Conservation (phyloP, 2,329 filamentous ascomycete genomes). For the Phialemoniopsis sp. region DNA sequence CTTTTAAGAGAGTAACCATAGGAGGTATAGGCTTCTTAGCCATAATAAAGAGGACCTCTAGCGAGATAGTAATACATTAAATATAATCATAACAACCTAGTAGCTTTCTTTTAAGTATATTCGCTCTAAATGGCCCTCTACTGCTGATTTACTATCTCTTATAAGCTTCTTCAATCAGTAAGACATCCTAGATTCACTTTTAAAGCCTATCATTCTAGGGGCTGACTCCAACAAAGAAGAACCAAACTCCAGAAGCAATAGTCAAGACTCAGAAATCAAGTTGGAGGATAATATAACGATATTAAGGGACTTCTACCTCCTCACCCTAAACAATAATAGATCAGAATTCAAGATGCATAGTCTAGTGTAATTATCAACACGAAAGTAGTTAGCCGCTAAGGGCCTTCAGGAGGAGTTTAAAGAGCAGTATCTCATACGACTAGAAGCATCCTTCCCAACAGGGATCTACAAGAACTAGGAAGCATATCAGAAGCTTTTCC, state of each 20-base stretch:
- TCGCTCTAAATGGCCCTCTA: background rate
- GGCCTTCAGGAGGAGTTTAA: conserved; percentile 33
- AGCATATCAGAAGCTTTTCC: conserved; percentile 21
- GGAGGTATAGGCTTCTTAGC: background rate
- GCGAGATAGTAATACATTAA: background rate
- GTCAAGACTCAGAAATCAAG: conserved; percentile 3
- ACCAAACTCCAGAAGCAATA: background rate
- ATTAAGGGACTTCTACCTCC: conserved; percentile 29
- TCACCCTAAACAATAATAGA: conserved; percentile 14
- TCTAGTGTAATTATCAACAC: conserved; percentile 32
- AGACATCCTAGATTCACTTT: conserved; percentile 27
- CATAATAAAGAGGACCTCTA: background rate
- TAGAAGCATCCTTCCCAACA: conserved; percentile 19
- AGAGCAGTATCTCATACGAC: conserved; percentile 26
- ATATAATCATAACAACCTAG: background rate
- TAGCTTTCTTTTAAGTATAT: background rate
- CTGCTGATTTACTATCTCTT: background rate
- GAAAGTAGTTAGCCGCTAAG: conserved; percentile 22
- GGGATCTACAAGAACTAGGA: conserved; percentile 22
- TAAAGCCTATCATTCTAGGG: conserved; percentile 12
- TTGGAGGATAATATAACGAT: conserved; percentile 26
- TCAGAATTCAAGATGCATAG: conserved; percentile 33
- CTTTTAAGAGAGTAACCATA: no score
- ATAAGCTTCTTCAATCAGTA: background rate
- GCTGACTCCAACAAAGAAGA: conserved; percentile 6